These are phyloP conservation scores for Seminavis robusta DNA, from an alignment of 108 stramenopile species.

Conservation along the genomic window DNA sequence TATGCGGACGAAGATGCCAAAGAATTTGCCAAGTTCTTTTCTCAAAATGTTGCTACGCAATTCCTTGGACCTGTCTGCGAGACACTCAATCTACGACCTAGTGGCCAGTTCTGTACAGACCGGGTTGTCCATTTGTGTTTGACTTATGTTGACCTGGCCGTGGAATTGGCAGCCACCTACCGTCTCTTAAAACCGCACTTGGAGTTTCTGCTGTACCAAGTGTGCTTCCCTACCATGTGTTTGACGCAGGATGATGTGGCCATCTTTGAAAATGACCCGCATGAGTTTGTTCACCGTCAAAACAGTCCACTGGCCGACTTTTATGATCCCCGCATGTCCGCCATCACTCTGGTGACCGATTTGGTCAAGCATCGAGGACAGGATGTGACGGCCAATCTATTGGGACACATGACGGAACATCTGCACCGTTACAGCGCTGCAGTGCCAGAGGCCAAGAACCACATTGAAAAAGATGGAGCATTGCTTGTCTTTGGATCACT, in stretches of 20 bases:
- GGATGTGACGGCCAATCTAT: conserved; percentile 83
- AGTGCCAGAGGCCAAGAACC: conserved; percentile 70
- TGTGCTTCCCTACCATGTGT: conserved; percentile 93
- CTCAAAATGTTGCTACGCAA: conserved; percentile 79
- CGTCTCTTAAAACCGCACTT: conserved; percentile 96
- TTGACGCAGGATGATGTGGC: conserved; percentile 85
- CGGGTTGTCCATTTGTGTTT: conserved; percentile 93
- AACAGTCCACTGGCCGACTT: conserved; percentile 95
- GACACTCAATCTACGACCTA: conserved; percentile 84
- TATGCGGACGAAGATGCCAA: conserved; percentile 86
- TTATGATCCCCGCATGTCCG: conserved; percentile 91
- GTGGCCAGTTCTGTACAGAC: conserved; percentile 92
- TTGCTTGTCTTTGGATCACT: conserved; percentile 87
- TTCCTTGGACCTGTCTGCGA: conserved; percentile 86
- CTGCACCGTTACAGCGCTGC: conserved; percentile 75
- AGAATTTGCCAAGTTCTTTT: conserved; percentile 89
- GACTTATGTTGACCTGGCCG: conserved; percentile 86
- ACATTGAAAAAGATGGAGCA: conserved; percentile 92
- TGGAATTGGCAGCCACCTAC: conserved; percentile 93
- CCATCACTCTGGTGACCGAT: conserved; percentile 89
- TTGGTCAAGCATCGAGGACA: conserved; percentile 90
- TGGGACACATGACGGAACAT: conserved; percentile 78
- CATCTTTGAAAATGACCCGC: conserved; percentile 93
- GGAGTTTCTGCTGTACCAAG: conserved; percentile 95
- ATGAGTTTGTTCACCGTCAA: conserved; percentile 93